Evolutionary conservation across 108 stramenopile species (phyloP).

Genomic region (Stephanodiscus triporus): DNA sequence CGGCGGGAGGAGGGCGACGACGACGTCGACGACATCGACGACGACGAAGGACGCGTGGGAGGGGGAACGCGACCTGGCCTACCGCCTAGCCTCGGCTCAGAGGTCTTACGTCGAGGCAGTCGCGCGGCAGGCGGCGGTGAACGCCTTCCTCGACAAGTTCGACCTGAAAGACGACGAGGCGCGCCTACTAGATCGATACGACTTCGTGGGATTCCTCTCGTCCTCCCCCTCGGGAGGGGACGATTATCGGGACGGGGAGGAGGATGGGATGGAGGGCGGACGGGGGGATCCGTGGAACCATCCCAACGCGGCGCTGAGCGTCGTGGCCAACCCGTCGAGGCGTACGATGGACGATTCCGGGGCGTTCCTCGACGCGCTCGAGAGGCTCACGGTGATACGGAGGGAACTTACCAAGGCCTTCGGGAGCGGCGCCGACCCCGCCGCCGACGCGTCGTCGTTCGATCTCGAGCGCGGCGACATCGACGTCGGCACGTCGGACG

Average conservation of each 20-base stretch:
- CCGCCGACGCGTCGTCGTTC: background rate
- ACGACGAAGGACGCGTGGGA: constrained; percentile 49
- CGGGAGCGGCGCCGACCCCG: constrained; percentile 33
- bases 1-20: background rate
- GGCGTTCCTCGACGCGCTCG: constrained; percentile 76
- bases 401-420: constrained; percentile 66
- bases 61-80: constrained; percentile 63
- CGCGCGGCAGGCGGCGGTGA: constrained; percentile 60
- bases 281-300: constrained; percentile 28
- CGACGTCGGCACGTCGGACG: constrained; percentile 7
- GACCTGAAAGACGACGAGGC: constrained; percentile 80
- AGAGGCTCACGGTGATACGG: constrained; percentile 71
- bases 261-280: constrained; percentile 9
- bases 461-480: background rate
- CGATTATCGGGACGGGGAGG: background rate
- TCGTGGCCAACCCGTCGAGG: constrained; percentile 22
- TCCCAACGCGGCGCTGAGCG: constrained; percentile 25
- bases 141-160: constrained; percentile 83
- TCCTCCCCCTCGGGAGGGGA: background rate
- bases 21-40: background rate
- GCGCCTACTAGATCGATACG: constrained; percentile 73
- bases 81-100: constrained; percentile 56
- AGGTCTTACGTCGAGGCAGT: constrained; percentile 49
- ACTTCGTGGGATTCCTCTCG: constrained; percentile 65
- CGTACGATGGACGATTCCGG: constrained; percentile 55